Evolutionary conservation across 768 basidiomycete genomes (phyloP).

Genomic region (Agrocybe pediades): DNA sequence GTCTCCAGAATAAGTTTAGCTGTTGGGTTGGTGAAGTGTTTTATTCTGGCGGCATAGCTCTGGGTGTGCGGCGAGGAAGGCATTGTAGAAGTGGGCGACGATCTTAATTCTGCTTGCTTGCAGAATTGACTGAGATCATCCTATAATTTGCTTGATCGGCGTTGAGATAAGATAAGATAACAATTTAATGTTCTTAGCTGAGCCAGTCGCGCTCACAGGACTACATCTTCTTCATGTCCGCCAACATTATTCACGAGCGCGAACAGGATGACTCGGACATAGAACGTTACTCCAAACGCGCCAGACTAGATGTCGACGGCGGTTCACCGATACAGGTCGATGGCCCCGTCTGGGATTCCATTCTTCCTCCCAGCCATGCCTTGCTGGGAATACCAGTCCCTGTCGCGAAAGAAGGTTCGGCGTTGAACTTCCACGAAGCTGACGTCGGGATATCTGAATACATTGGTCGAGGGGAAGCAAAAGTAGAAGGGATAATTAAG

Average conservation of each 20-base stretch:
- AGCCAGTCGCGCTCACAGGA: background rate
- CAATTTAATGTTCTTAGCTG: conserved; percentile 7
- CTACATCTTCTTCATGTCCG: conserved; percentile 18
- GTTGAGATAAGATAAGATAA: conserved; percentile 17
- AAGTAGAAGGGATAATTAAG: conserved; percentile 93
- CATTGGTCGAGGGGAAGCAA: conserved; percentile 65
- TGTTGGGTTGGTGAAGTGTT: conserved; percentile 67
- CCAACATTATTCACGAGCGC: conserved; percentile 47
- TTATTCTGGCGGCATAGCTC: conserved; percentile 65
- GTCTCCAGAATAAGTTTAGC: conserved; percentile 77
- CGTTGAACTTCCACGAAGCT: conserved; percentile 66
- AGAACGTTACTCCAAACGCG: conserved; percentile 46
- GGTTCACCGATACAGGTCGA: conserved; percentile 8
- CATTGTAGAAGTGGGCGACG: conserved; percentile 18
- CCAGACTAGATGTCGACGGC: conserved; percentile 34
- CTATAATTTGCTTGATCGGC: background rate
- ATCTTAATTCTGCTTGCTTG: background rate
- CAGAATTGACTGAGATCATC: background rate
- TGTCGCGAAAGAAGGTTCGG: conserved; percentile 45
- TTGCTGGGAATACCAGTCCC: conserved; percentile 64
- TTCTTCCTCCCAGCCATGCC: conserved; percentile 75
- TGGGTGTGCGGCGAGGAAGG: conserved; percentile 40
- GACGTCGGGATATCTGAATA: conserved; percentile 94
- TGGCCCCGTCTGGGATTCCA: conserved; percentile 13
- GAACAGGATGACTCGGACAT: conserved; percentile 49